A percentile compares a stretch with the other conserved stretches of the same genome.
phyloP scores from a whole-genome alignment of 106 monocot genomes.

The Gastrodia elata region DNA sequence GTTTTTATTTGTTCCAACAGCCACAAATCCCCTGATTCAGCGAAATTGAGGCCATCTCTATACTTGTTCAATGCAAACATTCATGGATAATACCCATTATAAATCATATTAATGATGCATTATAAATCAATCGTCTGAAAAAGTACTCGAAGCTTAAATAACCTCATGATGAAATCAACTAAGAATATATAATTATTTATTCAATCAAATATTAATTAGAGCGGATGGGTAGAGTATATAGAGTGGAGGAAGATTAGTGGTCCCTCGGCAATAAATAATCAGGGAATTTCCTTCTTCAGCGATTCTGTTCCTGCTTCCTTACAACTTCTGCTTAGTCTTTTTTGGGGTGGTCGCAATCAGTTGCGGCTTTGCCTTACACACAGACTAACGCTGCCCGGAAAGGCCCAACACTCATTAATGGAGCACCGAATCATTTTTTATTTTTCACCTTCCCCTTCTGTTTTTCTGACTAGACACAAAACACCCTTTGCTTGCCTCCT shows the following conservation, averaged over 20 bases:
- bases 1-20: too few relatives aligned
- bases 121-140: too few relatives aligned
- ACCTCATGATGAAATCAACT: too few relatives aligned
- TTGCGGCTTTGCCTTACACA: not conserved
- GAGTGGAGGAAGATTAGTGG: not conserved
- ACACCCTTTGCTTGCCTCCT: not conserved
- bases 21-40: too few relatives aligned
- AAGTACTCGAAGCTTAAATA: too few relatives aligned
- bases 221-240: too few relatives aligned
- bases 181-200: too few relatives aligned
- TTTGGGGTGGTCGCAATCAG: not conserved
- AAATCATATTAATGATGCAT: too few relatives aligned
- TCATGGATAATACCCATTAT: too few relatives aligned
- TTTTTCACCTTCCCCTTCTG: not conserved
- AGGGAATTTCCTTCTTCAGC: not conserved
- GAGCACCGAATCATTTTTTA: not conserved
- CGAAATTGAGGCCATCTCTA: too few relatives aligned
- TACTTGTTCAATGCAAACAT: too few relatives aligned
- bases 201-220: too few relatives aligned
- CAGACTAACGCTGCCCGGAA: not conserved
- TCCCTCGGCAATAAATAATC: not conserved
- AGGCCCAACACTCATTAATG: constrained; percentile 1
- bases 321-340: not conserved
- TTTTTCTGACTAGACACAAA: not conserved
- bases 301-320: not conserved